These are phyloP conservation scores for Sonneratia alba DNA, from an alignment of 345 rosid genomes.

Conservation along the genomic window DNA sequence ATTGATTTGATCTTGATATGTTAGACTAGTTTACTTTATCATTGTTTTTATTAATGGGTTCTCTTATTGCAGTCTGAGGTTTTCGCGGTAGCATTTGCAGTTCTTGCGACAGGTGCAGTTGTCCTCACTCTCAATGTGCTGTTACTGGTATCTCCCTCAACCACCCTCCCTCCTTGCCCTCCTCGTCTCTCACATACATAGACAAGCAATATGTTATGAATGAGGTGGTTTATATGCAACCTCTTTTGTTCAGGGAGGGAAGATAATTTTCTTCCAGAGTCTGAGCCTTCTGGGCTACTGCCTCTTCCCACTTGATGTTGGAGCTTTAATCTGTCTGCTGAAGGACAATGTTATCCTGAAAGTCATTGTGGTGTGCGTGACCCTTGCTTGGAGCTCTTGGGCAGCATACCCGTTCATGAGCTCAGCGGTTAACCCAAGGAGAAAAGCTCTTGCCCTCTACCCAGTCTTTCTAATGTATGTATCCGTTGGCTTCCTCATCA, in stretches of 20 bases:
- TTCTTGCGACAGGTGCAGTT: slow-evolving; percentile 92
- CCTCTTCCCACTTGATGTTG: slow-evolving; percentile 75
- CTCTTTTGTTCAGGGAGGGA: slow-evolving; percentile 59
- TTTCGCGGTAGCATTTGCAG: slow-evolving; percentile 97
- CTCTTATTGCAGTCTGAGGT: slow-evolving; percentile 64
- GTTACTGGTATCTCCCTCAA: slow-evolving; percentile 51
- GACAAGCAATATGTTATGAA: background rate
- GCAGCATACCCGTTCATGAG: slow-evolving; percentile 97
- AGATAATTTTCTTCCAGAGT: slow-evolving; percentile 83
- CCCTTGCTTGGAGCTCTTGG: slow-evolving; percentile 92
- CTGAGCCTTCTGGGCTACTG: slow-evolving; percentile 79
- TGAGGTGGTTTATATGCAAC: background rate
- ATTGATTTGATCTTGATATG: background rate
- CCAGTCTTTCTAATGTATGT: slow-evolving; percentile 97
- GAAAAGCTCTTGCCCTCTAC: slow-evolving; percentile 83
- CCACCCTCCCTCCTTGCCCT: background rate
- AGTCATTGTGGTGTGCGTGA: slow-evolving; percentile 54
- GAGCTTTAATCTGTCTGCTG: slow-evolving; percentile 74
- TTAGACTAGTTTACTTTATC: background rate
- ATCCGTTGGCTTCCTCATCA: slow-evolving; percentile 89
- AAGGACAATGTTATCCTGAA: slow-evolving; percentile 68
- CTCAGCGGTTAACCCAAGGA: slow-evolving; percentile 73
- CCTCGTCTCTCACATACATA: slow-evolving; percentile 1
- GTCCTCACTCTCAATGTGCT: slow-evolving; percentile 88
- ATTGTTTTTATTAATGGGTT: background rate